These are phyloP conservation scores for Zhuliangozyma blackwelliae DNA, from an alignment of 1,139 yeast genomes.

Conservation along the genomic window DNA sequence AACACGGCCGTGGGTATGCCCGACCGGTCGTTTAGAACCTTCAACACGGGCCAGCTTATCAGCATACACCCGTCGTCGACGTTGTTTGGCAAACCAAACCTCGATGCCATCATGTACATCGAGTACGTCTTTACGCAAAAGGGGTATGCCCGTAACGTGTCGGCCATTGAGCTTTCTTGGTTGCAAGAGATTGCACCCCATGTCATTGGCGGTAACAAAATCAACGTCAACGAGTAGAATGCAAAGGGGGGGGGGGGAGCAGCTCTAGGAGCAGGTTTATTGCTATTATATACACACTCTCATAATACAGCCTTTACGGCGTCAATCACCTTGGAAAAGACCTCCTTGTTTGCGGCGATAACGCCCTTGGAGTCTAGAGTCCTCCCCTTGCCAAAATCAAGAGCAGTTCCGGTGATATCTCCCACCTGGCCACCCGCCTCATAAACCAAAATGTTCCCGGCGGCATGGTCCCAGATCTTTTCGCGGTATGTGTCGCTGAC, in stretches of 20 bases:
- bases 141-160: slow-evolving; percentile 87
- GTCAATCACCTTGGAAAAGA: slow-evolving; percentile 59
- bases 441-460: slow-evolving; percentile 78
- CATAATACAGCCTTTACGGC: slow-evolving; percentile 42
- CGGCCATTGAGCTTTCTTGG: slow-evolving; percentile 84
- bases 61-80: slow-evolving; percentile 91
- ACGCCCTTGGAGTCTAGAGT: slow-evolving; percentile 81
- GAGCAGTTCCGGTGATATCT: slow-evolving; percentile 68
- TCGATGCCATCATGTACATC: slow-evolving; percentile 88
- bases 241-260: too few species aligned
- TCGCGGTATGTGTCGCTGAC: slow-evolving; percentile 72
- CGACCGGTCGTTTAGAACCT: slow-evolving; percentile 86
- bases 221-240: slow-evolving; percentile 13
- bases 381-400: slow-evolving; percentile 88
- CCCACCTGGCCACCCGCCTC: slow-evolving; percentile 93
- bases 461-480: slow-evolving; percentile 99
- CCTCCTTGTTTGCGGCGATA: slow-evolving; percentile 70
- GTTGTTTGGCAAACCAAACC: slow-evolving; percentile 69
- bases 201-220: slow-evolving; percentile 43
- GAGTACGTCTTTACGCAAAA: slow-evolving; percentile 92
- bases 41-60: slow-evolving; percentile 72
- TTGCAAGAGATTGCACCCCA: slow-evolving; percentile 80
- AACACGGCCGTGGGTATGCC: slow-evolving; percentile 95
- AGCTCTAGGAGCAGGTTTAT: too few species aligned
- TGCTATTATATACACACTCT: too few species aligned